Conservation (phyloP, 139 green algal species). For the Mesostigma viride region DNA sequence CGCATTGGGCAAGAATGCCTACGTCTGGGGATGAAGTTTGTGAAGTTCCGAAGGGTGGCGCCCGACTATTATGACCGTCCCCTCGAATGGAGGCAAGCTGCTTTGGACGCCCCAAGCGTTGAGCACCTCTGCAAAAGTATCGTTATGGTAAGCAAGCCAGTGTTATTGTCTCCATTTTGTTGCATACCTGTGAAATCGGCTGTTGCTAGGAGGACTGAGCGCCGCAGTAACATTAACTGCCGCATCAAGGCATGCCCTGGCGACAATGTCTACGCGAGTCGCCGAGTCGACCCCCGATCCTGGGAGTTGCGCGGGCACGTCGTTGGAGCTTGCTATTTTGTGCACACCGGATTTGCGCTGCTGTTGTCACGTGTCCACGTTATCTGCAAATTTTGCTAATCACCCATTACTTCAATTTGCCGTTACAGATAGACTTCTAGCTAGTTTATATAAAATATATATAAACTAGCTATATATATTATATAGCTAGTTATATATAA, state of each 20-base stretch:
- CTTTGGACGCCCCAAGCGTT: constrained; percentile 36
- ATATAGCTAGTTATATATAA: too few species aligned
- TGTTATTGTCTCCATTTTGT: constrained; percentile 6
- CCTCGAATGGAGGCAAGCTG: constrained; percentile 49
- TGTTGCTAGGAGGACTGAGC: neutral
- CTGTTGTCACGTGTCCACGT: too few species aligned
- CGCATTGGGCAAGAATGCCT: too few species aligned
- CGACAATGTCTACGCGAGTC: neutral
- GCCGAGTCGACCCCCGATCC: neutral
- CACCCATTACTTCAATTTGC: too few species aligned
- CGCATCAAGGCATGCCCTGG: neutral
- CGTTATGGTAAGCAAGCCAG: constrained; percentile 66
- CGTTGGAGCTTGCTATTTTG: too few species aligned
- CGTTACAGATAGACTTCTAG: too few species aligned
- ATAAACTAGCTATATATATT: too few species aligned
- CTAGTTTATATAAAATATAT: too few species aligned
- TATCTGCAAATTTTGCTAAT: too few species aligned
- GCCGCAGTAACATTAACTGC: neutral
- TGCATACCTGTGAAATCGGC: neutral
- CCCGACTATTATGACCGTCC: constrained; percentile 68
- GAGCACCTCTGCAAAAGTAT: constrained; percentile 85
- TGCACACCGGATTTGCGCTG: too few species aligned
- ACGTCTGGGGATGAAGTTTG: too few species aligned
- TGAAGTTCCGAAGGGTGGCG: constrained; percentile 64
- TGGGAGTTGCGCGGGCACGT: too few species aligned